Evolutionary conservation across 192 early-diverging fungal species (phyloP).

Genomic region (Mortierella antarctica): DNA sequence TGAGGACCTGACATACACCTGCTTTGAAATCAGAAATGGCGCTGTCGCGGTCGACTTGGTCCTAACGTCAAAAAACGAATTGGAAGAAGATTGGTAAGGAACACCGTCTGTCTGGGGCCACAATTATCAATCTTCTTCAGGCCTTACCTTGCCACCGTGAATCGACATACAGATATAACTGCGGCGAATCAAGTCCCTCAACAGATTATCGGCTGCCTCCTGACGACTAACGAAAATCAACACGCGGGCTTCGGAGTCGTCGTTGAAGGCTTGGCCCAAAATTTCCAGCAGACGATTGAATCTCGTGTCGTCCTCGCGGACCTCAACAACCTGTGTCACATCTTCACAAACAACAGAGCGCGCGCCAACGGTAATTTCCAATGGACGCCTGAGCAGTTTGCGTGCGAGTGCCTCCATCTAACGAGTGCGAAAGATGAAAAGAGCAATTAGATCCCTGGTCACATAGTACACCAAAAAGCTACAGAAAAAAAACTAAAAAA

Average conservation of each 20-base stretch:
- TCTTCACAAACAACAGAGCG: slow-evolving; percentile 89
- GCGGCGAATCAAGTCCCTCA: slow-evolving; percentile 83
- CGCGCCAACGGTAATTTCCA: slow-evolving; percentile 97
- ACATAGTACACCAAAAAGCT: background rate
- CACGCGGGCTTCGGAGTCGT: slow-evolving; percentile 76
- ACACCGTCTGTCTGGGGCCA: background rate
- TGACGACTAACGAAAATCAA: slow-evolving; percentile 97
- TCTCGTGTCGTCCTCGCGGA: slow-evolving; percentile 85
- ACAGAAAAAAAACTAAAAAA: background rate
- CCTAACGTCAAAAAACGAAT: slow-evolving; percentile 46
- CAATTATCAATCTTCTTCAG: background rate
- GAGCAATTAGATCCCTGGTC: background rate
- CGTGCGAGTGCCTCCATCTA: slow-evolving; percentile 94
- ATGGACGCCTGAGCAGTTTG: slow-evolving; percentile 88
- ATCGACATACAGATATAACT: slow-evolving; percentile 91
- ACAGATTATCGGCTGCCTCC: slow-evolving; percentile 91
- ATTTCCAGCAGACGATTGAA: slow-evolving; percentile 90
- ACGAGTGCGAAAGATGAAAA: background rate
- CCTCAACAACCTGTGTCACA: slow-evolving; percentile 91
- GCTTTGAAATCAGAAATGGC: slow-evolving; percentile 96
- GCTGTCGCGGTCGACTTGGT: slow-evolving; percentile 90
- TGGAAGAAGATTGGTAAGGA: background rate
- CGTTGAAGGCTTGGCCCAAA: slow-evolving; percentile 82
- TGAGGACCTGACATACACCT: slow-evolving; percentile 87
- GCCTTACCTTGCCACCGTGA: slow-evolving; percentile 90